phyloP scores from a whole-genome alignment of 2,329 filamentous ascomycete genomes.

The Neonectria faginata region DNA sequence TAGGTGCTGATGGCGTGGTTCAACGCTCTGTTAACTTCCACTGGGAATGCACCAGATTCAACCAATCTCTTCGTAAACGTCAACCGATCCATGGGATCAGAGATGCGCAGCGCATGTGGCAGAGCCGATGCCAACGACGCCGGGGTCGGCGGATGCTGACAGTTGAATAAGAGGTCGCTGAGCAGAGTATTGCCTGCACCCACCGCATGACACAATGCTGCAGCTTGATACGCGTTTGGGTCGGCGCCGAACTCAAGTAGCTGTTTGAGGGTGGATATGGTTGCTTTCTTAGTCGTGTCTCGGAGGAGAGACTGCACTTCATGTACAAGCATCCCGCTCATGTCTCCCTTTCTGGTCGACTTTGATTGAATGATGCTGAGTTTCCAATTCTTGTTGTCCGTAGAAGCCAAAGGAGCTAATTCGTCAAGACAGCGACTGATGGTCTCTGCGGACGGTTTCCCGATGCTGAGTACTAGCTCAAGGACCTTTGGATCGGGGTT shows the following conservation, averaged over 20 bases:
- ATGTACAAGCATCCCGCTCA: slow-evolving; percentile 60
- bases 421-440: slow-evolving; percentile 58
- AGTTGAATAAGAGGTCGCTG: slow-evolving; percentile 61
- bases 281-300: slow-evolving; percentile 52
- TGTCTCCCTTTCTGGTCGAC: slow-evolving; percentile 56
- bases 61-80: slow-evolving; percentile 63
- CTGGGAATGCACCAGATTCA: slow-evolving; percentile 59
- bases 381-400: slow-evolving; percentile 61
- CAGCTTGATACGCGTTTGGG: slow-evolving; percentile 64
- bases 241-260: slow-evolving; percentile 65
- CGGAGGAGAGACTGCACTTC: slow-evolving; percentile 62
- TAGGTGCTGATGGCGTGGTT: slow-evolving; percentile 62
- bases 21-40: slow-evolving; percentile 64
- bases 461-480: slow-evolving; percentile 59
- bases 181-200: slow-evolving; percentile 58
- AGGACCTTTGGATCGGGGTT: slow-evolving; percentile 62
- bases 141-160: slow-evolving; percentile 52
- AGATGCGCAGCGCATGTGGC: slow-evolving; percentile 64
- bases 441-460: slow-evolving; percentile 58
- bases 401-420: slow-evolving; percentile 58
- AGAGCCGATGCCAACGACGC: slow-evolving; percentile 62
- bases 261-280: slow-evolving; percentile 58
- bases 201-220: slow-evolving; percentile 64
- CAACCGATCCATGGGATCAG: slow-evolving; percentile 63
- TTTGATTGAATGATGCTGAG: slow-evolving; percentile 60